phyloP scores from a whole-genome alignment of 257 asterid species.

The Nicotiana undulata region DNA sequence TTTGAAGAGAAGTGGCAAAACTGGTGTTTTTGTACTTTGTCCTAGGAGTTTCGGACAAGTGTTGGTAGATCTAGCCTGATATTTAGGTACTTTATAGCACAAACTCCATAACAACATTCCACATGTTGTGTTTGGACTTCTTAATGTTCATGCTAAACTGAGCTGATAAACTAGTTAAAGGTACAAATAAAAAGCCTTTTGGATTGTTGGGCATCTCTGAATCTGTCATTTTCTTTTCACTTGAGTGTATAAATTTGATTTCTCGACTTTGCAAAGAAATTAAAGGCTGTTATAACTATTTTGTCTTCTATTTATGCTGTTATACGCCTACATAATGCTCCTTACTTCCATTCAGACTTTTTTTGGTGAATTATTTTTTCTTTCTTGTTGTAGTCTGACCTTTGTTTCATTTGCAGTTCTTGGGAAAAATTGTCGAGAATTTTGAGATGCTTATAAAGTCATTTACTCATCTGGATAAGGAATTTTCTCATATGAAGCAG shows the following conservation, averaged over 20 bases:
- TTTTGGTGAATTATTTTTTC: neutral
- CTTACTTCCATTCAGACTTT: neutral
- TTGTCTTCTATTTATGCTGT: neutral
- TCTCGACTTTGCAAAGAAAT: neutral
- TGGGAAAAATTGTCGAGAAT: constrained; percentile 78
- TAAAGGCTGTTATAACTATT: constrained; percentile 2
- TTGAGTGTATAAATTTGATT: neutral
- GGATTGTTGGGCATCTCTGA: neutral
- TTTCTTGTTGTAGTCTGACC: constrained; percentile 12
- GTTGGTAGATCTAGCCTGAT: neutral
- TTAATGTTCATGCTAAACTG: neutral
- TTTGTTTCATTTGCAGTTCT: constrained; percentile 49
- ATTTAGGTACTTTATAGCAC: neutral
- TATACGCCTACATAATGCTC: neutral
- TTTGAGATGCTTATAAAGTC: constrained; percentile 73
- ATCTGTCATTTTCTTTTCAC: neutral
- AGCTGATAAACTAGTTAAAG: neutral
- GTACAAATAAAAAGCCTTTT: neutral
- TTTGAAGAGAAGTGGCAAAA: no score
- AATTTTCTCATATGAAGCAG: constrained; percentile 66
- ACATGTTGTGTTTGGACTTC: neutral
- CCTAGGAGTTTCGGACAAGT: no score
- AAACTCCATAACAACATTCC: neutral
- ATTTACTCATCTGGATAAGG: constrained; percentile 81
- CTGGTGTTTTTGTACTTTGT: no score